Evolutionary conservation across 495 filamentous ascomycete genomes (phyloP), one percentile per base, ranked within the genome.

Genomic region (Pyrenopolyporus hunteri): DNA sequence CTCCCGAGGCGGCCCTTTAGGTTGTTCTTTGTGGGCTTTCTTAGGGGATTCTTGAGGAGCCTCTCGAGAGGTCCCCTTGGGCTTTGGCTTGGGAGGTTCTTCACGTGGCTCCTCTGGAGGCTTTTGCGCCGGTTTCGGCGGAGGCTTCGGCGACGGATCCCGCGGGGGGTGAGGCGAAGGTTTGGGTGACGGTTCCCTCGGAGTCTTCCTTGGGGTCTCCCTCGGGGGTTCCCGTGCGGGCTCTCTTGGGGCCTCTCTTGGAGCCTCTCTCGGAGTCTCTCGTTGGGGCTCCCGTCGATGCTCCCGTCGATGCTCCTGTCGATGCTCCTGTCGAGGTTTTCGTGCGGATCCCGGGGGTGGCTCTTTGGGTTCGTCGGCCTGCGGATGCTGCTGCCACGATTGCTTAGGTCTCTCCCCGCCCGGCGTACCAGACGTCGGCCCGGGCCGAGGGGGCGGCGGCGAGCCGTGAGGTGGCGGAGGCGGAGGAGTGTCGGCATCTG

Each of bases 351-450:
- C 42, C n/a, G 23, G 22, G n/a, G 42, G 42, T 13, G 42, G 43
- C 59, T 70, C 14, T 59, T 56, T 4, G 54, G 45, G 5, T 40
- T 65, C 16, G 57, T 64, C 45, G 43, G 56, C 48, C 31, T 68
- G 60, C 7, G 79, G 72, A 23, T 73, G 67, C 35, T 74, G 64
- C 42, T 80, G 73, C 80, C 79, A 79, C 5, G 78, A 74, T 57
- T 76, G 60, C 35, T 78, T 63, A 2, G 77, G 67, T 36, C 68
- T 39, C 17, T 72, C 73, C 6, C 59, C 50, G 16, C 67, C 60
- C 3, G 72, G 66, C 0, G 57, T 29, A 14, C 75, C 71, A 9
- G 60, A 66, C 10, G 69, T 45, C 4, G 72, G 70, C 0, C 71
- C 68, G 6, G 71, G 67, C 10, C 73, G 72, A 23, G 77, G 75